A percentile compares a stretch with the other conserved stretches of the same genome.
These are phyloP conservation scores for Bolboschoenoplectus hybrid DNA, from an alignment of 202 grass and related monocot genomes.

Conservation along the genomic window DNA sequence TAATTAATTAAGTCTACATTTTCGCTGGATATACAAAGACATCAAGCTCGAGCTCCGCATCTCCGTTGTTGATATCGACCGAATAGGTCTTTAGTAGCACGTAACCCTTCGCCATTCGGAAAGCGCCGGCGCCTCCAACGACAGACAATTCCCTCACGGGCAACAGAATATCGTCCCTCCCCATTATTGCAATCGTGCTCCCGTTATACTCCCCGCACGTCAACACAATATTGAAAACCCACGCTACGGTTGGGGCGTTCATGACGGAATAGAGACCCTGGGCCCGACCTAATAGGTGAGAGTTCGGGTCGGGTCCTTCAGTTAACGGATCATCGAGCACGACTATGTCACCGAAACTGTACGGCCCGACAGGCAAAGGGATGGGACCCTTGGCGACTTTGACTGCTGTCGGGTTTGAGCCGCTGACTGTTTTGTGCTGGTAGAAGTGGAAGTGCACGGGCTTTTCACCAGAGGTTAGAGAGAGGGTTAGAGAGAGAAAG, in stretches of 20 bases:
- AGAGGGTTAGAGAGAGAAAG: constrained; percentile 15
- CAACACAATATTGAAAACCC: constrained; percentile 50
- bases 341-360: constrained; percentile 54
- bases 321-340: constrained; percentile 65
- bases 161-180: constrained; percentile 40
- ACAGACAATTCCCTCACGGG: constrained; percentile 54
- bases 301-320: constrained; percentile 22
- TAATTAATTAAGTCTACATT: too few relatives aligned
- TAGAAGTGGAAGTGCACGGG: constrained; percentile 59
- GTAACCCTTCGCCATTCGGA: constrained; percentile 49
- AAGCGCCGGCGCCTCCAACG: constrained; percentile 42
- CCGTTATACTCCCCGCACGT: constrained; percentile 48
- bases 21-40: constrained; percentile 42
- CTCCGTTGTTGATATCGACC: constrained; percentile 26
- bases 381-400: constrained; percentile 12
- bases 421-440: constrained; percentile 54
- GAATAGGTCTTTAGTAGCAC: constrained; percentile 45
- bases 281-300: constrained; percentile 49
- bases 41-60: constrained; percentile 52
- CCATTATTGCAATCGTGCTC: constrained; percentile 46
- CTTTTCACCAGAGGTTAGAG: not conserved
- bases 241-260: constrained; percentile 25
- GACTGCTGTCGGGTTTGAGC: constrained; percentile 9
- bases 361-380: not conserved
- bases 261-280: constrained; percentile 49